Evolutionary conservation across 2,329 filamentous ascomycete species (phyloP).

Genomic region (Purpureocillium takamizusanense): DNA sequence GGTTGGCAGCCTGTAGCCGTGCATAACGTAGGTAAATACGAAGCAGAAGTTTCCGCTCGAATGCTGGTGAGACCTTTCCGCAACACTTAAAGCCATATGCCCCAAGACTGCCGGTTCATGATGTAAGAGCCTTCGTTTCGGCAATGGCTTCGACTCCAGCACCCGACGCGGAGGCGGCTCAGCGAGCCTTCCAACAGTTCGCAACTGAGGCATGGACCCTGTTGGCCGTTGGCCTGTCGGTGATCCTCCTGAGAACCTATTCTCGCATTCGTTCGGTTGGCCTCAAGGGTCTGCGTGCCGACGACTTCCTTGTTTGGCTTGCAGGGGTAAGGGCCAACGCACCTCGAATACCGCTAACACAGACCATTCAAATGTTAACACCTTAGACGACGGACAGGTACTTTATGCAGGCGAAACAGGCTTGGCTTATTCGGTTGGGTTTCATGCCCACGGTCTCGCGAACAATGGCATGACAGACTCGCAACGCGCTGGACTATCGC

Average conservation of each 20-base stretch:
- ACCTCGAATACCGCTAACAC: too few relatives aligned
- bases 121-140: too few relatives aligned
- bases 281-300: slow-evolving; percentile 38
- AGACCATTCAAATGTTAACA: too few relatives aligned
- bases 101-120: too few relatives aligned
- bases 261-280: slow-evolving; percentile 40
- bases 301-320: slow-evolving; percentile 52
- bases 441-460: slow-evolving; percentile 39
- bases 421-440: slow-evolving; percentile 42
- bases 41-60: too few relatives aligned
- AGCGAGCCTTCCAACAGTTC: slow-evolving; percentile 14
- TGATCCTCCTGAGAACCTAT: slow-evolving; percentile 41
- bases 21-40: too few relatives aligned
- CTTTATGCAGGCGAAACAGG: slow-evolving; percentile 42
- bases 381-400: slow-evolving; percentile 23
- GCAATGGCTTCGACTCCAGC: slow-evolving; percentile 1
- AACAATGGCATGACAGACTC: slow-evolving; percentile 48
- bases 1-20: too few relatives aligned
- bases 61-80: too few relatives aligned
- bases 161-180: slow-evolving; percentile 12
- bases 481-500: slow-evolving; percentile 33
- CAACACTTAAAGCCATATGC: too few relatives aligned
- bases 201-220: slow-evolving; percentile 30
- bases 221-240: slow-evolving; percentile 36
- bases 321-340: slow-evolving; percentile 31